Evolutionary conservation across 164 flowering plant species (phyloP).

Genomic region (Annona squamosa): DNA sequence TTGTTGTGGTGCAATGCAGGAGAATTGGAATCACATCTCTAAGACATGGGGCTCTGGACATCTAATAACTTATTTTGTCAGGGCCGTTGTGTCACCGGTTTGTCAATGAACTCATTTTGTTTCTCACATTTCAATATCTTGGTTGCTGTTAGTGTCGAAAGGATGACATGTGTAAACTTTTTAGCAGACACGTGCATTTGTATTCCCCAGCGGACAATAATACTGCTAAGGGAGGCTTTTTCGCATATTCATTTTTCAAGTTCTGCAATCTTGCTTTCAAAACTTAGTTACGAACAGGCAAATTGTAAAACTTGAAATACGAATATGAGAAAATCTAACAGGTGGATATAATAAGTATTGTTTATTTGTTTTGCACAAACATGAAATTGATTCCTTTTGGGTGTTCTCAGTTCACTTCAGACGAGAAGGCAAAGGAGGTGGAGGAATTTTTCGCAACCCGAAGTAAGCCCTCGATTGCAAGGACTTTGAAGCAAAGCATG

Average conservation of each 20-base stretch:
- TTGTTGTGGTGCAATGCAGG: conserved; percentile 32
- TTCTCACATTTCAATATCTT: background rate
- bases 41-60: conserved; percentile 73
- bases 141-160: too few species aligned
- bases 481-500: conserved; percentile 89
- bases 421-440: conserved; percentile 65
- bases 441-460: conserved; percentile 70
- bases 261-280: too few species aligned
- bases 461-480: conserved; percentile 47
- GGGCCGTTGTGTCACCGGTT: conserved; percentile 72
- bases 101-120: conserved; percentile 4
- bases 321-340: too few species aligned
- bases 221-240: too few species aligned
- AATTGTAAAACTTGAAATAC: too few species aligned
- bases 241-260: too few species aligned
- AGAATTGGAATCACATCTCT: conserved; percentile 67
- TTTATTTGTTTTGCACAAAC: too few species aligned
- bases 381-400: background rate
- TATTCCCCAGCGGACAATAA: too few species aligned
- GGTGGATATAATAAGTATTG: too few species aligned
- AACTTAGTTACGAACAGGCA: too few species aligned
- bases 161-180: too few species aligned
- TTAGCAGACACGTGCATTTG: too few species aligned
- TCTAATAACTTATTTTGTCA: conserved; percentile 62
- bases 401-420: conserved; percentile 54